Evolutionary conservation across 2,329 filamentous ascomycete genomes (phyloP), one percentile per base, ranked within the genome.

Genomic region (Bipolaris bicolor): DNA sequence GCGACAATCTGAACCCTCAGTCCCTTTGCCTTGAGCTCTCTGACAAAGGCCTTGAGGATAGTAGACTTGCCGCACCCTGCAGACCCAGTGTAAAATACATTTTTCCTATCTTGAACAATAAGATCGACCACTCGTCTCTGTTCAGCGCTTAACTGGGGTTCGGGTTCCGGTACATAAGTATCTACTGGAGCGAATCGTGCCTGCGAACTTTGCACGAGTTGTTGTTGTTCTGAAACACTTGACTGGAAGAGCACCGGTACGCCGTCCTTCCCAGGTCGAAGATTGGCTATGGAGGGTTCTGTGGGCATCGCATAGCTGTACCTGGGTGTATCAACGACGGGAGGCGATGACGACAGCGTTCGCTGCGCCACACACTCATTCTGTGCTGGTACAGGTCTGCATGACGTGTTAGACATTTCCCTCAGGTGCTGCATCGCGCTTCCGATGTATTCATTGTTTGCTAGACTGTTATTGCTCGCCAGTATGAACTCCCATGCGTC

Each of bases 401-500:
- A 10, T 7, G 20, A 34, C 7, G 13, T 13, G 5, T 11, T 7
- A 9, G 20, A 13, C 5, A 6, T 15, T 20, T 34, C 15, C n/a
- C 7, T 10, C 20, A 16, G 20, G 18, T 29, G 48, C 31, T n/a
- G 13, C 11, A 52, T 10, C 15, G 52, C 34, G 40, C 10, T 31
- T 26, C 31, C 26, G 16, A 56, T 18, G 6, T 33, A 10, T 5
- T 75, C 78, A 40, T 53, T 62, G 36, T 64, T 55, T n/a, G 63
- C 59, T 31, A 31, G 3, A 11, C 7, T 2, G 10, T 3, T 13
- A 5, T 31, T 31, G 20, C 64, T 49, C 9, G 29, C 29, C 11
- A 31, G 10, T 31, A 97, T 89, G 72, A 90, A 97, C n/a, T 85
- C 85, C 69, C 93, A 86, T 0, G 94, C 94, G 74, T 95, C 91